A percentile compares a stretch with the other conserved stretches of the same genome.
Conservation (phyloP, 257 asterid genomes). For the Lithospermum erythrorhizon region DNA sequence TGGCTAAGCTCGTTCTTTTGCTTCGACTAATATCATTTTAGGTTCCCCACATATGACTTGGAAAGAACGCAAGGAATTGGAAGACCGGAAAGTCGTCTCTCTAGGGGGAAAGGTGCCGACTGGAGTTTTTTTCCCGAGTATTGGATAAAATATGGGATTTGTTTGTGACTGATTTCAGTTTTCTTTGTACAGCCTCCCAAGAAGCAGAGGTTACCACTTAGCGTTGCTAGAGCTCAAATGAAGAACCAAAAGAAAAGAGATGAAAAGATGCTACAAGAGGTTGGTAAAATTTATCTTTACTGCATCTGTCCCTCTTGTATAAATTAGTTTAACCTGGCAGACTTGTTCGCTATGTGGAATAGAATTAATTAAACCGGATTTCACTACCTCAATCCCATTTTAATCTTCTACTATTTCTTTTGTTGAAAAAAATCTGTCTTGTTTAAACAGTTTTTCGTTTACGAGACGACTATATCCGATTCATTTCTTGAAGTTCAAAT, state of each 20-base stretch:
- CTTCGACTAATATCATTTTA: conserved; percentile 8
- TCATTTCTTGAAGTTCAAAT: not conserved
- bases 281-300: conserved; percentile 11
- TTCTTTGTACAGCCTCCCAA: conserved; percentile 45
- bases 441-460: no score
- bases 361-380: not conserved
- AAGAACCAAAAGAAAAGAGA: conserved; percentile 85
- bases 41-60: conserved; percentile 62
- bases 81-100: conserved; percentile 51
- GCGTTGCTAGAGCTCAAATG: conserved; percentile 66
- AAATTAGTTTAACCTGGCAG: not conserved
- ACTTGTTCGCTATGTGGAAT: not conserved
- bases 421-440: no score
- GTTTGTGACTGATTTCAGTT: not conserved
- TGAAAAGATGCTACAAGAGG: conserved; percentile 57
- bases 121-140: not conserved
- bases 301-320: not conserved
- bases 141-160: not conserved
- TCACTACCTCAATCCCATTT: not conserved
- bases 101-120: conserved; percentile 73
- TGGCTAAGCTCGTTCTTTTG: not conserved
- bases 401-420: not conserved
- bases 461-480: not conserved
- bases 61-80: conserved; percentile 66
- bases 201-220: conserved; percentile 78